Base-by-base conservation (phyloP, 768 basidiomycete genomes). In the Collybia sp. region DNA sequence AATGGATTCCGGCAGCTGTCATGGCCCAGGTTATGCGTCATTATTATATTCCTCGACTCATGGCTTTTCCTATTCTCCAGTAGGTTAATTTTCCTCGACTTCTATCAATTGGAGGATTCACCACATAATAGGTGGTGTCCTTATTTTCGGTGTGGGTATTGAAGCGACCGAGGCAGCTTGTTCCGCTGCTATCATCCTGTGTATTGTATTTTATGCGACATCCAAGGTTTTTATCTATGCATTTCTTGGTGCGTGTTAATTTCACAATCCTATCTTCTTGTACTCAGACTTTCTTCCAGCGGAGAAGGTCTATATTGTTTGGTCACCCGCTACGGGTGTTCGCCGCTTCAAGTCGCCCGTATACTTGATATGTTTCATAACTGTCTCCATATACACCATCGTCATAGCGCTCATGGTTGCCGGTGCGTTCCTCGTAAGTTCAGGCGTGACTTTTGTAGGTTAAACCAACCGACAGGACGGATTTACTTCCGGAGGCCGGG, bases 241-340 rank as follows among this genome's bases (percentile, higher is more conserved):
- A 4, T 78, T 75, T 52, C 64, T 77, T 19, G 63, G 67, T 67
- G 37, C 35, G 66, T 61, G 42, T 42, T 44, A 43, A 31, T 19
- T 31, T 49, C 37, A 41, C 8, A n/a, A 30, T 40, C 20, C 11
- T 11, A 17, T 34, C 38, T 8, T 8, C 30, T 33, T 9, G 11
- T 40, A 25, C 43, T 48, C 37, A 40, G 40, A 5, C 8, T 11
- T 6, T 32, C 20, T 5, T 32, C 9, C 46, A 74, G 72, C 68
- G 15, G 72, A 75, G 50, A 69, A 70, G 34, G 70, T 73, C n/a
- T 65, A 73, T 47, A 62, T 73, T 38, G 70, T 75, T 2, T 74
- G 73, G 73, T 58, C 62, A 12, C 59, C 65, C 3, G 63, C 60
- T 11, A 53, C 55, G 8, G 51, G 56, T 2, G 53, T 55, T 30